Evolutionary conservation across 2,329 filamentous ascomycete genomes (phyloP), one percentile per base, ranked within the genome.

Genomic region (Epichloe sibirici): DNA sequence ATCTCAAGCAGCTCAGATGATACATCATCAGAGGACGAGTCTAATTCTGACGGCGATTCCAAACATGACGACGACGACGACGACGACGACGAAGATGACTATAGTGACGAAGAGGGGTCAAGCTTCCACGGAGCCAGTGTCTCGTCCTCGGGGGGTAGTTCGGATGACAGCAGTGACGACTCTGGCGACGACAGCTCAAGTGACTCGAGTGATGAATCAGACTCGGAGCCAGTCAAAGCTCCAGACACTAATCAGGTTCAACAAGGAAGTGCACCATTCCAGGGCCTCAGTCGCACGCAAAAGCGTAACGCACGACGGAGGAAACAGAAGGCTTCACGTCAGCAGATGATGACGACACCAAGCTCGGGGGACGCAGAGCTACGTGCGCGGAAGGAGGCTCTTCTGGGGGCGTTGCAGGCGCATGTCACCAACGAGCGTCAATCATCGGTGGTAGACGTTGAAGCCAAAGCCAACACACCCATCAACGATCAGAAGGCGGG

Each of bases 281-380:
- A 61, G 15, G 73, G 73, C 2, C 62, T 74, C 48, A 62, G 65
- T 0, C 66, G 59, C 37, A 81, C 78, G 0, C 73, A 74, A 57
- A 76, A 70, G 55, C 71, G 78, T 5, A 81, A 81, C 55, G 71
- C 70, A 8, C 69, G 78, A 31, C 70, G 77, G 44, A 71, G 72
- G 37, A 63, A 65, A 3, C 65, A 66, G 3, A 70, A 71, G 52
- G 56, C 55, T 2, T 11, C 58, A 13, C 57, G 43, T 17, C 37
- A 21, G 17, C 28, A 51, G 38, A 39, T 38, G 5, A 37, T n/a
- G 3, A 12, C 42, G 3, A 48, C 44, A 13, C 25, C 39, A 3
- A 58, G 58, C 25, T 25, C 43, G 7, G 25, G 9, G 3, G 55
- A 61, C 21, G 57, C 58, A 1, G 67, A 68, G 37, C 58, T 73